Conservation (phyloP, 345 rosid species). For the Sonneratia caseolaris region DNA sequence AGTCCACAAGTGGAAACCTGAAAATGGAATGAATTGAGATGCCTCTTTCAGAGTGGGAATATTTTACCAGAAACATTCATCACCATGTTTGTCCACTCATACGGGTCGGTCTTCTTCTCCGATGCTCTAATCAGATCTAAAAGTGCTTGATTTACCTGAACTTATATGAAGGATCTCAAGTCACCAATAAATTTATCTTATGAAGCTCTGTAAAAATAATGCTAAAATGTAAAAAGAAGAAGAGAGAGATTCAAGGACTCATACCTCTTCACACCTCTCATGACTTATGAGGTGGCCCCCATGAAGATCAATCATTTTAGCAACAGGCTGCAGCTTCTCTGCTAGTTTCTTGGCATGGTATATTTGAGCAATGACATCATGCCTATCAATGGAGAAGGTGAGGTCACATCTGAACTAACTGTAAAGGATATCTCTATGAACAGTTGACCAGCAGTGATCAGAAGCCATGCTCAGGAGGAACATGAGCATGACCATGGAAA, state of each 20-base stretch:
- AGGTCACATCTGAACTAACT: too few relatives aligned
- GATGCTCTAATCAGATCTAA: constrained; percentile 51
- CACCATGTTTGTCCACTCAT: constrained; percentile 57
- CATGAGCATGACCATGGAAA: too few relatives aligned
- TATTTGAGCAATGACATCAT: too few relatives aligned
- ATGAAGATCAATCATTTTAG: too few relatives aligned
- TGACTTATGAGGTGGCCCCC: too few relatives aligned
- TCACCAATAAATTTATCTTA: background rate
- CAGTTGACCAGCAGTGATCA: too few relatives aligned
- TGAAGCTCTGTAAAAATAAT: background rate
- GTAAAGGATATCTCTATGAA: too few relatives aligned
- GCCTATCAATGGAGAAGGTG: too few relatives aligned
- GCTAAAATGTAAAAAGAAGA: constrained; percentile 9
- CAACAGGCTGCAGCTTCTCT: too few relatives aligned
- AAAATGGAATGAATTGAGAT: background rate
- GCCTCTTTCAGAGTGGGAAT: constrained; percentile 1
- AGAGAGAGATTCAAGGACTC: too few relatives aligned
- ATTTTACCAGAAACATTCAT: constrained; percentile 10
- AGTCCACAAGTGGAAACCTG: background rate
- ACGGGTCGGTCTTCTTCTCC: constrained; percentile 36
- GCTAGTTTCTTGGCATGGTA: too few relatives aligned
- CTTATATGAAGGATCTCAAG: background rate
- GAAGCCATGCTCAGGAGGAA: too few relatives aligned
- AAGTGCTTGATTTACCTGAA: constrained; percentile 86
- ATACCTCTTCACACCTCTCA: constrained; percentile 16